Evolutionary conservation across 306 rosid species (phyloP).

Genomic region (Argentina anserina): DNA sequence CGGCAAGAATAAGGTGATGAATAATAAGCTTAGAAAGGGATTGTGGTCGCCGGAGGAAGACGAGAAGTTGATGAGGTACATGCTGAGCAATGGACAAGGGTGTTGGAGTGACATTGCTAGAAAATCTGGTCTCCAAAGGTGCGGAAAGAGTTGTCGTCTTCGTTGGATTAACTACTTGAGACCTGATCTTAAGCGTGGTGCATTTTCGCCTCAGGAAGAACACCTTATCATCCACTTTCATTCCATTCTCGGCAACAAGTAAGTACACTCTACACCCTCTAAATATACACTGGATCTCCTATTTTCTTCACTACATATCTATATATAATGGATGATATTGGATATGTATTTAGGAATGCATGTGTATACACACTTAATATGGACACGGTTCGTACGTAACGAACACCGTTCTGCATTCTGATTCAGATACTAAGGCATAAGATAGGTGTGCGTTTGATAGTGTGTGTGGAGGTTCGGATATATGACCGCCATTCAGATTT

Average conservation of each 20-base stretch:
- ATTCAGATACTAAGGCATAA: background rate
- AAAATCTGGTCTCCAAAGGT: slow-evolving; percentile 79
- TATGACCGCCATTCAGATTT: background rate
- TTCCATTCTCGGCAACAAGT: slow-evolving; percentile 90
- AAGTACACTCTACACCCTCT: background rate
- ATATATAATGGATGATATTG: background rate
- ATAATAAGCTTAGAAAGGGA: slow-evolving; percentile 59
- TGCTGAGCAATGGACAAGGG: slow-evolving; percentile 88
- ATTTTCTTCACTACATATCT: background rate
- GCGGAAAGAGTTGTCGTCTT: slow-evolving; percentile 96
- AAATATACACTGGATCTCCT: background rate
- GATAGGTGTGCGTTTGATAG: background rate
- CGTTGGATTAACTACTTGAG: slow-evolving; percentile 96
- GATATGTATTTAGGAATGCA: background rate
- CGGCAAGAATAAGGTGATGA: slow-evolving; percentile 9
- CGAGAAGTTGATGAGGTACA: slow-evolving; percentile 79
- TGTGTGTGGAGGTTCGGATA: background rate
- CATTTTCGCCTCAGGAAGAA: slow-evolving; percentile 80
- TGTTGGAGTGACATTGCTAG: slow-evolving; percentile 94
- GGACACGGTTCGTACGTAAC: background rate
- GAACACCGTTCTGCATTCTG: background rate
- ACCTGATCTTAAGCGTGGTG: slow-evolving; percentile 93
- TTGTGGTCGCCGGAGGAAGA: slow-evolving; percentile 98
- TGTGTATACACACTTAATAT: too few relatives aligned
- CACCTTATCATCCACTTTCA: slow-evolving; percentile 74